These are phyloP conservation scores for Penicillium janthinellum DNA, from an alignment of 2,329 filamentous ascomycete genomes.

Conservation along the genomic window DNA sequence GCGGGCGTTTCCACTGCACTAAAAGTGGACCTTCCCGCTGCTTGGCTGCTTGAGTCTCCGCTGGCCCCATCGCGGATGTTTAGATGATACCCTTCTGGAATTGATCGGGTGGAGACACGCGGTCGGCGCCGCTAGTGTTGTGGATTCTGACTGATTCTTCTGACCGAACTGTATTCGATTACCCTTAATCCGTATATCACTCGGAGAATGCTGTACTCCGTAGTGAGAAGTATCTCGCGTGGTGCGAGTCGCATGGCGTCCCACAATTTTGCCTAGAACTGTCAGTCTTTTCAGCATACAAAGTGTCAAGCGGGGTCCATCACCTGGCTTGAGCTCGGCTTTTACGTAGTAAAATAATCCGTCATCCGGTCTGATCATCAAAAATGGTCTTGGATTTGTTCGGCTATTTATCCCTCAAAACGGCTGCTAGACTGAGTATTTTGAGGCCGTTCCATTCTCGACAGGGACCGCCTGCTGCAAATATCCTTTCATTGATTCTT, in stretches of 20 bases:
- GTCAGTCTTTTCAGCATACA: too few species aligned
- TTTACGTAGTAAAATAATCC: too few species aligned
- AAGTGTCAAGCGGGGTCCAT: too few species aligned
- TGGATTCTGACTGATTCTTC: not conserved
- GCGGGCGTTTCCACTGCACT: slow-evolving; percentile 10
- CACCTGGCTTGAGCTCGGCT: too few species aligned
- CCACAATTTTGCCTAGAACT: not conserved
- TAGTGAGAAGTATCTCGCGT: not conserved
- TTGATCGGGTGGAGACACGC: not conserved
- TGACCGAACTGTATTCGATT: not conserved
- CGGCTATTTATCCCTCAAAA: not conserved
- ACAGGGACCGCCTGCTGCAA: too few species aligned
- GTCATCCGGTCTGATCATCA: not conserved
- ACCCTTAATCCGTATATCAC: not conserved
- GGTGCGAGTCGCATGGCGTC: not conserved
- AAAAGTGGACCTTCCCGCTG: slow-evolving; percentile 13
- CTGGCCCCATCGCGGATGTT: not conserved
- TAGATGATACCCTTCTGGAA: not conserved
- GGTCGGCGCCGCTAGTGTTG: not conserved
- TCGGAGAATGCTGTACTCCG: not conserved
- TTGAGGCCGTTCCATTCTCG: too few species aligned
- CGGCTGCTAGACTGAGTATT: not conserved
- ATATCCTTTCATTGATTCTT: not conserved
- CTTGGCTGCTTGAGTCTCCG: slow-evolving; percentile 1
- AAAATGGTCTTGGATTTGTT: not conserved